Conservation (phyloP, 352 stramenopile species). For the Globisporangium radiosum region DNA sequence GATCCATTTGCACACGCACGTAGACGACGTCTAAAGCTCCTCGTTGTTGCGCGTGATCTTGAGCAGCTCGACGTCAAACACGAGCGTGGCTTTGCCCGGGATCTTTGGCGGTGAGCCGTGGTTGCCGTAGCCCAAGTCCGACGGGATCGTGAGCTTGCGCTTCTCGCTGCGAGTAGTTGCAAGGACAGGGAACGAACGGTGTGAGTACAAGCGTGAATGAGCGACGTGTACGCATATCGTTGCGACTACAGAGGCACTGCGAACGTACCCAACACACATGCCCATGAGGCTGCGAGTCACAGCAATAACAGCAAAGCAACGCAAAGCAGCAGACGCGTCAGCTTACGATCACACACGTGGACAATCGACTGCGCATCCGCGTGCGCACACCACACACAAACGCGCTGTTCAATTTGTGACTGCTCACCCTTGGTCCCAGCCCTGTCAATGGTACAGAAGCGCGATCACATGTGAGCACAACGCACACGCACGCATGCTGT, state of each 20-base stretch:
- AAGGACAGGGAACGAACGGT: no score
- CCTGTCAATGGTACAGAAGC: constrained; percentile 15
- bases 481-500: neutral
- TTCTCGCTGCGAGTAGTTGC: constrained; percentile 53
- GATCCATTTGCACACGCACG: no score
- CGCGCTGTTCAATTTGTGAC: neutral
- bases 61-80: constrained; percentile 97
- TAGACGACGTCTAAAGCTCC: constrained; percentile 30
- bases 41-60: constrained; percentile 84
- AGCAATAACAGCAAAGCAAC: constrained; percentile 1
- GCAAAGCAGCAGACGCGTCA: no score
- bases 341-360: constrained; percentile 58
- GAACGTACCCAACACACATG: constrained; percentile 82
- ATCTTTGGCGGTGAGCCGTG: constrained; percentile 91
- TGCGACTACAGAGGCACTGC: constrained; percentile 6
- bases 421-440: constrained; percentile 74
- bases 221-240: no score
- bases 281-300: constrained; percentile 47
- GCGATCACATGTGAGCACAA: constrained; percentile 3
- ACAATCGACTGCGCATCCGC: constrained; percentile 40
- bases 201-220: no score
- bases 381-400: neutral
- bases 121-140: constrained; percentile 92
- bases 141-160: constrained; percentile 81
- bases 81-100: constrained; percentile 88